Percentiles rank a stretch among this genome's conserved stretches.
Evolutionary conservation across 768 basidiomycete species (phyloP).

Genomic region (Termitomyces eurrhizus): DNA sequence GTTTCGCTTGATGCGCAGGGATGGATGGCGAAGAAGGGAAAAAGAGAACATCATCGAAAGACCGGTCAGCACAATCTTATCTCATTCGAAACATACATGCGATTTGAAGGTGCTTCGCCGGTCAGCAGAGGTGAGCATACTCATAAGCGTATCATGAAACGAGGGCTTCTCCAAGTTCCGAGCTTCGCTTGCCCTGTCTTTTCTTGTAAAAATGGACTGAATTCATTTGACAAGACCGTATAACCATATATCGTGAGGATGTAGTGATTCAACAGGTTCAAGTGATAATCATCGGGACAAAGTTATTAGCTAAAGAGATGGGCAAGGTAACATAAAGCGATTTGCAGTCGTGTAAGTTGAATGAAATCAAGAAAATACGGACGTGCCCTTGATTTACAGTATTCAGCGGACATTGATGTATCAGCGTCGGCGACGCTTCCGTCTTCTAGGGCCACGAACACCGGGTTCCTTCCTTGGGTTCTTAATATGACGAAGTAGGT

Average conservation of each 20-base stretch:
- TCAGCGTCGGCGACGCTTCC: background rate
- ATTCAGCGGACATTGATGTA: no score
- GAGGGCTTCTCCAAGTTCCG: no score
- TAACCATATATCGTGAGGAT: background rate
- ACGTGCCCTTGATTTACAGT: background rate
- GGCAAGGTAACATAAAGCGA: background rate
- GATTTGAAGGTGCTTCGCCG: no score
- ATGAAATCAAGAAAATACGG: background rate
- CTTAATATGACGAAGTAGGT: slow-evolving; percentile 28
- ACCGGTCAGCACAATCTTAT: no score
- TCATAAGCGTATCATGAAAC: no score
- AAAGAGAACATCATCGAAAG: no score
- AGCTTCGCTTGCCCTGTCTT: background rate
- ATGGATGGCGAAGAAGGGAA: no score
- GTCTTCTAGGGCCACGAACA: background rate
- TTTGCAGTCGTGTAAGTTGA: background rate
- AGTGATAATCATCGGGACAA: background rate
- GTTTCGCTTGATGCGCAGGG: no score
- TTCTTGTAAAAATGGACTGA: background rate
- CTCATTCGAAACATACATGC: no score
- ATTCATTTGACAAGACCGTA: background rate
- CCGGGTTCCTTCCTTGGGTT: slow-evolving; percentile 5
- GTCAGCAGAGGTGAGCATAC: no score
- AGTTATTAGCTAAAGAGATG: background rate
- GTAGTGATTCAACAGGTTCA: background rate